Evolutionary conservation across 139 green algal genomes (phyloP), one percentile per base, ranked within the genome.

Genomic region (Chlorella sp.): DNA sequence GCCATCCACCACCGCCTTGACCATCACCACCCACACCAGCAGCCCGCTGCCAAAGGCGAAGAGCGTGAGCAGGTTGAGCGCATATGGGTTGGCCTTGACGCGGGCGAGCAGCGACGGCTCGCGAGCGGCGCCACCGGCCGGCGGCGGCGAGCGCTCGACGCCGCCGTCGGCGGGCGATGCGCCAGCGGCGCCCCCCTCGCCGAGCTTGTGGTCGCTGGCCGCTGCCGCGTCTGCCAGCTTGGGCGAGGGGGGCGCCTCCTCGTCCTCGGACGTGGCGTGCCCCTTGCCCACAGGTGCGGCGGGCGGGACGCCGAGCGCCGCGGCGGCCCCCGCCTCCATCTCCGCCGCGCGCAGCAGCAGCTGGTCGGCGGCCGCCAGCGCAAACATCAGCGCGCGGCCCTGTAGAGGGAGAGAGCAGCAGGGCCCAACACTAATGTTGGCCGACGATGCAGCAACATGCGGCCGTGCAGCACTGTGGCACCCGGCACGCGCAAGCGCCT

Each of bases 61-160:
- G 31, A 73, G 67, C 23, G 61, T 23, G 25, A 27, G 21, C 1
- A 33, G 8, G 46, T 3, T 62, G 67, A 27, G 9, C 2, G 40
- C 38, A 29, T 56, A 71, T 4, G 64, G 64, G n/a, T 71, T 71
- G 41, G 64, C 64, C 25, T n/a, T n/a, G n/a, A 71, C 12, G 41
- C 27, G 41, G n/a, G 17, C 6, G 27, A 71, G 27, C n/a, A 21
- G 1, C 27, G 33, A 45, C 1, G 11, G 53, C 23, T 11, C 19
- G 53, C n/a, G n/a, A n/a, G n/a, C n/a, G n/a, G n/a, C n/a, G n/a
- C n/a, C n/a, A n/a, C n/a, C n/a, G n/a, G n/a, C n/a, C n/a, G n/a
- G n/a, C n/a, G n/a, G n/a, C n/a, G n/a, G n/a, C n/a, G n/a, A n/a
- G n/a, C n/a, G n/a, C n/a, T n/a, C n/a, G n/a, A n/a, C n/a, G n/a